Conservation (phyloP, 164 flowering plant species). For the Litsea cubeba region DNA sequence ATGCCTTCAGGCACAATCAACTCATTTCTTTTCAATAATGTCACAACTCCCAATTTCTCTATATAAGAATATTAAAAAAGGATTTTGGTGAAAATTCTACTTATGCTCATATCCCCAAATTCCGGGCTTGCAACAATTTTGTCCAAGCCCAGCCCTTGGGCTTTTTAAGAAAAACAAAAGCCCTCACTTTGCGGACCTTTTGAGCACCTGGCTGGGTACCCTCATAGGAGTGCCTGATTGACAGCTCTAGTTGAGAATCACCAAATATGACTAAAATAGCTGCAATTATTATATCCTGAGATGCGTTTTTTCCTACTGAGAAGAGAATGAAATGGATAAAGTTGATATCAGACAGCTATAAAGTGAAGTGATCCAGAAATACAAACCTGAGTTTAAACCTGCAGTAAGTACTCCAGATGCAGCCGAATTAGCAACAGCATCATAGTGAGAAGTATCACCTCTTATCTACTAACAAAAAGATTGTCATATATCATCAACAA, state of each 20-base stretch:
- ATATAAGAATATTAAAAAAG: too few relatives aligned
- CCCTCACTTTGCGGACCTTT: too few relatives aligned
- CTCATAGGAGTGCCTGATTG: too few relatives aligned
- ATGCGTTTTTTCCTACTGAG: background rate
- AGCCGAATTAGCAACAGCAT: slow-evolving; percentile 93
- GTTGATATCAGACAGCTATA: background rate
- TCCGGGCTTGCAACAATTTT: too few relatives aligned
- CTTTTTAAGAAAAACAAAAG: too few relatives aligned
- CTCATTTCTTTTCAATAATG: too few relatives aligned
- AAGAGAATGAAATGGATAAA: background rate
- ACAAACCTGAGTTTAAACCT: slow-evolving; percentile 76
- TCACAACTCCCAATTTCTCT: too few relatives aligned
- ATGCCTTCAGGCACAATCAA: too few relatives aligned
- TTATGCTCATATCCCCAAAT: too few relatives aligned
- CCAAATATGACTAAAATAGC: background rate
- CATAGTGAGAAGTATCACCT: slow-evolving; percentile 98
- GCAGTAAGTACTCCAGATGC: slow-evolving; percentile 97
- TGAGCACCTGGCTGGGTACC: too few relatives aligned
- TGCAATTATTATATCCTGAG: background rate
- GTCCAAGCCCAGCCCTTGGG: too few relatives aligned
- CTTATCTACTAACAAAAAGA: slow-evolving; percentile 52
- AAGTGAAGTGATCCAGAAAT: background rate
- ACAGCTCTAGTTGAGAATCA: background rate
- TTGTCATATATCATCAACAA: slow-evolving; percentile 6
- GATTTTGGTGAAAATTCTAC: too few relatives aligned